Evolutionary conservation across 1,284 basidiomycete species (phyloP).

Genomic region (Pyrrhoderma noxium): DNA sequence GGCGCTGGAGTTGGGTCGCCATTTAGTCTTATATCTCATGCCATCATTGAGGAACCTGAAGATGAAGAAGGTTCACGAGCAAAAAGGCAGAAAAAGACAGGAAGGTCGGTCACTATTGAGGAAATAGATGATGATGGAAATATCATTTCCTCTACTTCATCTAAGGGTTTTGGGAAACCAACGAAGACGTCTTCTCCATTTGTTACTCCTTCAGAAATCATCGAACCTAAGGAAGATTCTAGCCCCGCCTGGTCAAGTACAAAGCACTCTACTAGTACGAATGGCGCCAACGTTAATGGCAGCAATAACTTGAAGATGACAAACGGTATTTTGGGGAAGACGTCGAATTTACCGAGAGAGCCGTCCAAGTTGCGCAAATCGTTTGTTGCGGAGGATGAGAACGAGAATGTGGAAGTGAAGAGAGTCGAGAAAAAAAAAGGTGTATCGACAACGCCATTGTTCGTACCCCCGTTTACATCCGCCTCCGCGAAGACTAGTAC

Average conservation of each 20-base stretch:
- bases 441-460: no score
- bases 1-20: neutral
- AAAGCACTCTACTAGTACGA: no score
- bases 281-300: constrained; percentile 19
- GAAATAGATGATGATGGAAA: constrained; percentile 29
- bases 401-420: constrained; percentile 12
- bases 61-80: neutral
- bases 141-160: constrained; percentile 10
- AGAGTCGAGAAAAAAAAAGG: no score
- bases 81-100: constrained; percentile 5
- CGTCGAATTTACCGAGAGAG: constrained; percentile 52
- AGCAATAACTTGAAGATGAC: constrained; percentile 23
- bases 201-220: constrained; percentile 31
- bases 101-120: constrained; percentile 24
- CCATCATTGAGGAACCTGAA: constrained; percentile 29
- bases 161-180: no score
- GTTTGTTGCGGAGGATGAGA: constrained; percentile 40
- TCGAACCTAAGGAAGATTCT: constrained; percentile 32
- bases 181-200: constrained; percentile 5
- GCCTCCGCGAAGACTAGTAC: no score
- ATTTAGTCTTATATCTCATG: neutral
- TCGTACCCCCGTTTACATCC: no score
- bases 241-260: neutral
- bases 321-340: constrained; percentile 28
- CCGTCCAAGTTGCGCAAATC: constrained; percentile 68